phyloP scores from a whole-genome alignment of 345 rosid species.

The Hevea brasiliensis region DNA sequence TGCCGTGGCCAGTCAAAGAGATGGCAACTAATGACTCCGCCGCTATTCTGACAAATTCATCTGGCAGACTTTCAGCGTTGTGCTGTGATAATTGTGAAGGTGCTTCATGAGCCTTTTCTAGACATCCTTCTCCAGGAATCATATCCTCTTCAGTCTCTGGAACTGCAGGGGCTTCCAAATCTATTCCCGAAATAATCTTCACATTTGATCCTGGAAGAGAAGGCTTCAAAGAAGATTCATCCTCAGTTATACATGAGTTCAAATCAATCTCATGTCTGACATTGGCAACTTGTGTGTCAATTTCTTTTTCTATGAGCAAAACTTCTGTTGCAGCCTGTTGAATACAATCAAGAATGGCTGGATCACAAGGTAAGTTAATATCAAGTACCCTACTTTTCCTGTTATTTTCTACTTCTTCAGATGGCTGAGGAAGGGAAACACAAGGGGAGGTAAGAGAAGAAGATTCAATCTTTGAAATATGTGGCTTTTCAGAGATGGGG shows the following conservation, averaged over 20 bases:
- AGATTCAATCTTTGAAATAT: conserved; percentile 37
- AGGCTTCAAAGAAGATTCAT: conserved; percentile 51
- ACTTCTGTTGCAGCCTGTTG: conserved; percentile 38
- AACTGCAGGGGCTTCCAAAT: conserved; percentile 72
- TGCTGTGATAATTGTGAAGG: conserved; percentile 26
- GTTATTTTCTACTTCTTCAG: conserved; percentile 39
- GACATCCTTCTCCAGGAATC: conserved; percentile 35
- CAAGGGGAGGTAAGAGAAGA: conserved; percentile 41
- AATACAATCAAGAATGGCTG: conserved; percentile 41
- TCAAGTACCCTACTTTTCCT: conserved; percentile 51
- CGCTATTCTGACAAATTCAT: conserved; percentile 54
- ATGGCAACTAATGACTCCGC: conserved; percentile 81
- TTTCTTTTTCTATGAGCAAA: conserved; percentile 35
- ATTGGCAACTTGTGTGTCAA: conserved; percentile 34
- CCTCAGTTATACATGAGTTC: conserved; percentile 62
- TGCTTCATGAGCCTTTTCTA: conserved; percentile 31
- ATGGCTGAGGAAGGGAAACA: conserved; percentile 32
- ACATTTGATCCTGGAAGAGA: conserved; percentile 27
- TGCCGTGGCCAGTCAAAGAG: conserved; percentile 40
- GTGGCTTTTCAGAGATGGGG: conserved; percentile 44
- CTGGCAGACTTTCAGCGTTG: conserved; percentile 31
- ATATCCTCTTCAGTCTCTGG: conserved; percentile 55
- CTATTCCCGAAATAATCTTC: conserved; percentile 49
- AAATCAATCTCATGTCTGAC: conserved; percentile 62
- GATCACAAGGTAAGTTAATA: conserved; percentile 82